Evolutionary conservation across 257 asterid species (phyloP).

Genomic region (Rehmannia glutinosa): DNA sequence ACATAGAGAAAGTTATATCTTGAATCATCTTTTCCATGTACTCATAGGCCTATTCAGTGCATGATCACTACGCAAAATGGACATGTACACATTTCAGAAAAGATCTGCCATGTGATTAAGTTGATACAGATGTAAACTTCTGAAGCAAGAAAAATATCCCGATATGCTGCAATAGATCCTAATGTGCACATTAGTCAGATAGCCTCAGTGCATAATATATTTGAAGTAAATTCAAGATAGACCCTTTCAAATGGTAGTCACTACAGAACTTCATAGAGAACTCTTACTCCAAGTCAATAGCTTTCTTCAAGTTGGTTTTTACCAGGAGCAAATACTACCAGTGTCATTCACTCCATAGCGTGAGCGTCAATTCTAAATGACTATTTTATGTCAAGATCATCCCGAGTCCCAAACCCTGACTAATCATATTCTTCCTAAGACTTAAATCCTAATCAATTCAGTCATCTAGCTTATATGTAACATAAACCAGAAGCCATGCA

Average conservation of each 20-base stretch:
- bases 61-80: neutral
- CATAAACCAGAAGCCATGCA: constrained; percentile 9
- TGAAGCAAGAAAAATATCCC: neutral
- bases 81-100: constrained; percentile 3
- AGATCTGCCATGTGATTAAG: neutral
- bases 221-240: neutral
- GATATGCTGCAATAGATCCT: neutral
- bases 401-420: neutral
- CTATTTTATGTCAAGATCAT: neutral
- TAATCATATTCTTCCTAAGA: neutral
- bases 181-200: neutral
- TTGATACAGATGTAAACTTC: neutral
- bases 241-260: neutral
- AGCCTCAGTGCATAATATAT: neutral
- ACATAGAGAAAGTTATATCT: constrained; percentile 1
- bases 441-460: neutral
- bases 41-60: neutral
- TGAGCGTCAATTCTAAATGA: neutral
- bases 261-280: neutral
- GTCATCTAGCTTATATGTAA: neutral
- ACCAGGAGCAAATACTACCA: constrained; percentile 2
- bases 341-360: neutral
- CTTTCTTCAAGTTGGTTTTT: neutral
- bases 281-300: neutral
- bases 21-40: constrained; percentile 1